Conservation (phyloP, 2,329 filamentous ascomycete species). For the Colletotrichum sp. region DNA sequence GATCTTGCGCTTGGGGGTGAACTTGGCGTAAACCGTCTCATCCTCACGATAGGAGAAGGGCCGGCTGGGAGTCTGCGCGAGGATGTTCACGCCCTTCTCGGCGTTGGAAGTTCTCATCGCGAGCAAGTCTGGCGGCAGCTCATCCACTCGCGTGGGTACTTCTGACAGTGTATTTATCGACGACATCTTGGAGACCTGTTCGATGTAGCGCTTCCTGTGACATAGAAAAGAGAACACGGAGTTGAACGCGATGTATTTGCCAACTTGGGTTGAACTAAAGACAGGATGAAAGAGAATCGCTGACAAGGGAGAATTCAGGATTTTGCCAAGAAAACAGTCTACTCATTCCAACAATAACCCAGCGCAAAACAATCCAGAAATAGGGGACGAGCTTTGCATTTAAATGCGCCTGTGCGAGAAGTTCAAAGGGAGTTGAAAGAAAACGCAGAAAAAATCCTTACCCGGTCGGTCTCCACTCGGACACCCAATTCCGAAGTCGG, state of each 20-base stretch:
- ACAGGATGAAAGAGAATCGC: neutral
- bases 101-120: slow-evolving; percentile 14
- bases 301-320: neutral
- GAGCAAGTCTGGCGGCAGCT: neutral
- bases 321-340: neutral
- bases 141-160: slow-evolving; percentile 8
- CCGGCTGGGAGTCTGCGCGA: slow-evolving; percentile 11
- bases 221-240: neutral
- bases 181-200: neutral
- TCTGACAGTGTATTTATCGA: slow-evolving; percentile 9
- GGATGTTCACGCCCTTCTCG: slow-evolving; percentile 19
- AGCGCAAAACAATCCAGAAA: neutral
- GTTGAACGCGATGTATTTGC: neutral
- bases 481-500: slow-evolving; percentile 8
- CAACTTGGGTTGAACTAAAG: neutral
- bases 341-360: neutral
- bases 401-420: neutral
- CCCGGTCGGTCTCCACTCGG: neutral
- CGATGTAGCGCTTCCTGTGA: neutral
- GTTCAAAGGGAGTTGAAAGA: neutral
- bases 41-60: slow-evolving; percentile 17
- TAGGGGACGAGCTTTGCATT: neutral
- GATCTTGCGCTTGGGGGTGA: slow-evolving; percentile 25
- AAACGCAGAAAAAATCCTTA: neutral
- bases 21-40: slow-evolving; percentile 24